Evolutionary conservation across 192 early-diverging fungal genomes (phyloP).

Genomic region (Podila clonocystis): DNA sequence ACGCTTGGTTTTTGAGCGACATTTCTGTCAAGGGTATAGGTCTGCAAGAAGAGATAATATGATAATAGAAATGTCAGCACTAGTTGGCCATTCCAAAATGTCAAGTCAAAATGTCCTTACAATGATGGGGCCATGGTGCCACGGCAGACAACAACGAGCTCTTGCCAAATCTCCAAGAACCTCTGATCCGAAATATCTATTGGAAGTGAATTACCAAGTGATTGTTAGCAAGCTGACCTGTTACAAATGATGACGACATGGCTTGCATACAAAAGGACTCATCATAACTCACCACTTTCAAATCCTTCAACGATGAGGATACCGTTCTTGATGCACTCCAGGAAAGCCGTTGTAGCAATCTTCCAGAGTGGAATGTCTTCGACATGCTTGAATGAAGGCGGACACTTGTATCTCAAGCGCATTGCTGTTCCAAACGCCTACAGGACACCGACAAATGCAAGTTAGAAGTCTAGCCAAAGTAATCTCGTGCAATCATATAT

Average conservation of each 20-base stretch:
- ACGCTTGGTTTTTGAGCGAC: slow-evolving; percentile 68
- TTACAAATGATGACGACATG: too few relatives aligned
- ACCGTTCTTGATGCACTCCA: slow-evolving; percentile 66
- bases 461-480: too few relatives aligned
- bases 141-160: slow-evolving; percentile 33
- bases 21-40: slow-evolving; percentile 43
- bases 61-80: not conserved
- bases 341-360: slow-evolving; percentile 66
- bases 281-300: slow-evolving; percentile 36
- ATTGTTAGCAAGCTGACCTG: too few relatives aligned
- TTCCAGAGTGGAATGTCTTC: slow-evolving; percentile 80
- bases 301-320: slow-evolving; percentile 53
- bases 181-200: slow-evolving; percentile 33
- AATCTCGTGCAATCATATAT: not conserved
- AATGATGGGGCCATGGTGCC: slow-evolving; percentile 45
- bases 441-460: not conserved
- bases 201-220: not conserved
- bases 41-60: slow-evolving; percentile 9
- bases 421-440: slow-evolving; percentile 76
- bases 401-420: slow-evolving; percentile 80
- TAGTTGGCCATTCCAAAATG: not conserved
- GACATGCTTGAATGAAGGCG: slow-evolving; percentile 72
- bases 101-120: slow-evolving; percentile 15
- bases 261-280: not conserved
- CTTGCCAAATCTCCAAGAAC: slow-evolving; percentile 47